Evolutionary conservation across 306 rosid species (phyloP), one percentile per base, ranked within the genome.

Genomic region (Rosa lucieae): DNA sequence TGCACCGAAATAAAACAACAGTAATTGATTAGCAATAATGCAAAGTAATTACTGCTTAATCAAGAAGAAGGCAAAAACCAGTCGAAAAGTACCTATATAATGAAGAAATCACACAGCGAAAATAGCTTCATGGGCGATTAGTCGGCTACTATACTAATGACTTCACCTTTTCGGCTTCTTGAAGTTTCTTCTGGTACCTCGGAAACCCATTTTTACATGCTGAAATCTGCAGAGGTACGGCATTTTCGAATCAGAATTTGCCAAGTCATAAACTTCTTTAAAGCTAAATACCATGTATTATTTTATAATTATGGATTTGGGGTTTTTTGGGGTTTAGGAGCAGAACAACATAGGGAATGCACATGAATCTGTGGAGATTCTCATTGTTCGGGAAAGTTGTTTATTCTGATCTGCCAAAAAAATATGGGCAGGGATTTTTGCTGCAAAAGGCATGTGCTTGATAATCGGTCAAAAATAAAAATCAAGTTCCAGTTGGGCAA

Each of bases 191-290:
- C 14, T 84, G 90, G 78, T 90, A 90, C 83, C 97, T 85, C 2
- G 90, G 91, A 84, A 89, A 90, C 83, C 94, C 94, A 39, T 87
- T 89, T 81, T 93, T 93, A 84, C 93, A 90, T 79, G 96, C 98
- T 10, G 99, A 89, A 82, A 95, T 87, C 99, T 93, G 98, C 85
- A 74, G 2, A 77, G 21, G 86, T 40, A 82, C 32, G 12, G 68
- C 75, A 78, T 39, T 11, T 63, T 12, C 37, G 39, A 3, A 63
- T 76, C 10, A 76, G 47, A 53, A 20, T 47, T 3, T 11, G 37
- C 63, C 6, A 63, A 5, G 63, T 10, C 70, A 26, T 75, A 43
- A 5, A 56, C 52, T 4, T n/a, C 53, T 21, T 53, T 4, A n/a
- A 3, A 10, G 29, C 40, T 39, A 1, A 73, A 53, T 21, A 37